Base-by-base conservation (phyloP, 2,329 filamentous ascomycete species). In the Cladosporium austrohemisphaericum region DNA sequence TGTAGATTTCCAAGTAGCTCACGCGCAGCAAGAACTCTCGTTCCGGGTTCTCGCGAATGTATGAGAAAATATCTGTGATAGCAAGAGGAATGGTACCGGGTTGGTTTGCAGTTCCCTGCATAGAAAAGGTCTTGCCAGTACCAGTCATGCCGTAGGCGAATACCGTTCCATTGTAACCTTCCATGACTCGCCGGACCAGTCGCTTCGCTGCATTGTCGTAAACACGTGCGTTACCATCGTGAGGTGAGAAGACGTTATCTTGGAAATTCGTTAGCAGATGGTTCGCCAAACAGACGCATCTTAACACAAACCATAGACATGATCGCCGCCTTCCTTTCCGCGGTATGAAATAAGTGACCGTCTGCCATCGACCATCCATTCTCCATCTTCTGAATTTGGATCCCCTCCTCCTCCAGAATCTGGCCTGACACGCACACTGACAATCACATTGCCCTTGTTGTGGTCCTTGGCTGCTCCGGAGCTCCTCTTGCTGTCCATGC, bases 91-190 rank as follows among this genome's bases (percentile, higher is more conserved):
- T 98, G 22, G 98, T 93, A 72, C 93, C 93, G 1, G 93, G 93
- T 31, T 90, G 95, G 2, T 88, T 88, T 37, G 91, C 90, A 9
- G 93, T 98, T 60, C 93, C 93, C 73, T 98, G 93, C 93, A 98
- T 98, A 31, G 92, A 97, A 68, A 97, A 98, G 1, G 93, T 98
- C 74, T 98, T 98, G 59, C 93, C 93, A 0, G 93, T 97, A 54
- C 93, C 93, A 3, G 93, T 98, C 91, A 97, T 97, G 64, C 93
- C 93, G 67, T 98, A 98, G 14, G 92, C 92, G 67, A 98, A 97
- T 19, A 98, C 93, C 1, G 93, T 98, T 52, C 92, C 93, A 63
- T 97, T 92, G 67, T 97, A 98, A 33, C 93, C 93, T 73, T 98
- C 93, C 93, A 98, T 98, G 41, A 98, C 93, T 61, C 93, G 80